Evolutionary conservation across 306 rosid species (phyloP), one percentile per base, ranked within the genome.

Genomic region (Begonia loranthoides): DNA sequence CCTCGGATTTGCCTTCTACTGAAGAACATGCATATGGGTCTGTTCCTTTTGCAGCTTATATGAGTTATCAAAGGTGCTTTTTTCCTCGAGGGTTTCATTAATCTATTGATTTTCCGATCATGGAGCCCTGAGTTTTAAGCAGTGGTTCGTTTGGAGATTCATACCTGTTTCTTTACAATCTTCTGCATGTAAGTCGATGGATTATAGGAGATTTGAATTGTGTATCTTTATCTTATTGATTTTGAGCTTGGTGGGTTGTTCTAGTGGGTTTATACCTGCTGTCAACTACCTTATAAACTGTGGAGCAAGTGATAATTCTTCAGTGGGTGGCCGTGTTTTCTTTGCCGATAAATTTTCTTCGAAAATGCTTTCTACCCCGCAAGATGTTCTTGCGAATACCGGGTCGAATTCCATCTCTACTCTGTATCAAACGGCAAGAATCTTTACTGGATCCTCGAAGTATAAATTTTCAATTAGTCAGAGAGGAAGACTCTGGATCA

Each of bases 401-500:
- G 15, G 72, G 51, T 62, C 40, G 56, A 74, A 56, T 14, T 65
- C 79, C 22, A 67, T 56, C 33, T 68, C 81, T 0, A 44, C 51
- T 48, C 83, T 87, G 44, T 83, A 78, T 61, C 60, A 68, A 57
- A 87, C 96, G 5, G 94, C 92, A 2, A 76, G 96, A 73, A 45
- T 87, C 56, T 83, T 87, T 53, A 72, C 57, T 21, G 81, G 63
- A 59, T 38, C 81, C 46, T 80, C 96, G 14, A 71, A 76, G 52
- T 87, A 74, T 75, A 72, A 74, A 15, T 87, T 87, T 36, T 17
- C 83, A 7, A 76, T 83, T 19, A 21, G 47, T 14, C 74, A 67
- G 50, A 17, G 52, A 19, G 96, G 94, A 13, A 80, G 96, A 53
- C 92, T 80, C 66, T 87, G 94, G 96, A 83, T 87, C 79, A 94